Evolutionary conservation across 768 basidiomycete genomes (phyloP), one percentile per base, ranked within the genome.

Genomic region (Boletus fagicola): DNA sequence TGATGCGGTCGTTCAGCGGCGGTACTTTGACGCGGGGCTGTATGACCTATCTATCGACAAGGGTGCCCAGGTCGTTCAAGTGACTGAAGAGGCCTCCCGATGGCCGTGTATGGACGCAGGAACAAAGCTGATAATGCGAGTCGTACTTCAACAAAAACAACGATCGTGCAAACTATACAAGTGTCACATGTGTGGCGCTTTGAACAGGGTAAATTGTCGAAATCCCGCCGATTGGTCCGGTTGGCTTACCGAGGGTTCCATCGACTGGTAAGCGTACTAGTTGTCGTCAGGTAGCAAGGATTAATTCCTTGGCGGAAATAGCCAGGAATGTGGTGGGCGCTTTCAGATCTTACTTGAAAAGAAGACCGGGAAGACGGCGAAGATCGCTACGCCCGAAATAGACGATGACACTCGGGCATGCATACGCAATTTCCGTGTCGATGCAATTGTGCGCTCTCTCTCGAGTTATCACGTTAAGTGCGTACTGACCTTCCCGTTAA

Each of bases 21-120:
- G 59, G 1, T 69, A 66, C 43, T n/a, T 67, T 7, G 69, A 71
- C 15, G 64, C 57, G 0, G 64, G 58, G 13, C 46, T 56, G 18
- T 69, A 69, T 15, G 69, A 71, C 42, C 28, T 64, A 1, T 58
- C 56, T 6, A 71, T 68, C 51, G 68, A 68, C 47, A 56, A 62
- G 43, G 68, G 69, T 2, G 48, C 48, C 4, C 48, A 64, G 16
- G 69, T 66, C 30, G 60, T 57, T 20, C 62, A 69, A 59, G 57
- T 61, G 30, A 64, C 62, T 3, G 50, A 48, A 45, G 55, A 71
- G 42, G 61, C 56, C n/a, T 58, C 63, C 18, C 54, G 51, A 28
- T 69, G 67, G 69, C 61, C 67, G 4, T 35, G 44, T 9, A 62
- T 69, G 20, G 65, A 64, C 26, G 56, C 69, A 1, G 68, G 67